Base-by-base conservation (phyloP, 176 grass and related monocot species). In the Puya raimondii region DNA sequence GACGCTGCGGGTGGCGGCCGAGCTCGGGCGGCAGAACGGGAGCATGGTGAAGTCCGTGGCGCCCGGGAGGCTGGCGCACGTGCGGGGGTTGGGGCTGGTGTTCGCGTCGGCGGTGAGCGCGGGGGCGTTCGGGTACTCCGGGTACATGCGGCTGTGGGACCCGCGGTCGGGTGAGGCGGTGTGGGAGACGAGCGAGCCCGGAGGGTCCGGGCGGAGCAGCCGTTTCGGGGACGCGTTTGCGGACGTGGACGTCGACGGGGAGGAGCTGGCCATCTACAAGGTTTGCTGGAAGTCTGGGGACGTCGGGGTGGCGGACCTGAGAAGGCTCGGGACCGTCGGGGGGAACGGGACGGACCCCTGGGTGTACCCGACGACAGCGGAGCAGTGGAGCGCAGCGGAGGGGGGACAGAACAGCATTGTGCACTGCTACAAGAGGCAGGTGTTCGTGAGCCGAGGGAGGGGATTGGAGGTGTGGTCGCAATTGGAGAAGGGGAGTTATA, bases 171-270 rank as follows among this genome's bases (percentile, higher is more conserved):
- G 86, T 16, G 65, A 85, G 76, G 80, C 79, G 10, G 86, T 97
- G 53, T 97, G 86, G 94, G 94, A 97, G 74, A 92, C 89, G 0
- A 92, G 84, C 18, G 94, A 97, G 67, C 94, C 94, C 12, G 93
- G 93, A 13, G 93, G 86, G 12, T 16, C 59, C 48, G 84, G 86
- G 70, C 83, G 83, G 68, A 90, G 79, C 77, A 87, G 79, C 72
- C 67, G 89, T 26, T 97, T 86, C 69, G 89, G 89, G 67, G 94
- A 92, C 71, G 75, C 93, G 21, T 97, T 97, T 78, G 76, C 89
- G 52, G 89, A 87, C 69, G 84, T 65, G 1, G 89, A 97, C 47
- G 89, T 79, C 9, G 84, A 97, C 50, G 68, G 54, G 12, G 85
- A 92, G 58, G 80, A 80, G 50, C 65, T 72, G 65, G 56, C 80